Conservation (phyloP, 768 basidiomycete species). For the Austroboletus eburneus region DNA sequence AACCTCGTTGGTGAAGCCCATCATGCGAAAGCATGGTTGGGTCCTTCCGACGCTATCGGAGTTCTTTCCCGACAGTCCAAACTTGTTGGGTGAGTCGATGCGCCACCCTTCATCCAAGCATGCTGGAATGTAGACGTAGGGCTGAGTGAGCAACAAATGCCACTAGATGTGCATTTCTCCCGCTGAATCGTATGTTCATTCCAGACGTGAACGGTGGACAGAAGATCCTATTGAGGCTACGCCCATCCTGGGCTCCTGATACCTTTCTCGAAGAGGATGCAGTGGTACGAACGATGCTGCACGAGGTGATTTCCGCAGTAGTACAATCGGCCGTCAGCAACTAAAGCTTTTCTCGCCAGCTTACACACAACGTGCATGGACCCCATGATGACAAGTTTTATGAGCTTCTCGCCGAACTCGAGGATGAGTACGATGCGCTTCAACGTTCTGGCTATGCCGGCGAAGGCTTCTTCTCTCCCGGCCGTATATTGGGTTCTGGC, state of each 20-base stretch:
- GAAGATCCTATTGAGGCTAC: conserved; percentile 78
- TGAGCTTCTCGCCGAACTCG: conserved; percentile 63
- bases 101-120: too few species aligned
- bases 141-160: conserved; percentile 32
- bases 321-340: background rate
- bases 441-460: conserved; percentile 81
- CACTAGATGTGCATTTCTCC: background rate
- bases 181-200: conserved; percentile 1
- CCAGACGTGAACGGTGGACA: conserved; percentile 75
- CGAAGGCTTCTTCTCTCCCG: conserved; percentile 85
- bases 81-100: conserved; percentile 65
- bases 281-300: conserved; percentile 81
- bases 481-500: conserved; percentile 62
- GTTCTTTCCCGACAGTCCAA: conserved; percentile 76
- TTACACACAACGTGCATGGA: conserved; percentile 85
- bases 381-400: conserved; percentile 87
- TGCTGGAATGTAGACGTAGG: conserved; percentile 19
- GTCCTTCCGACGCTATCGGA: conserved; percentile 74
- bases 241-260: conserved; percentile 63
- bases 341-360: conserved; percentile 39
- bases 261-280: conserved; percentile 74
- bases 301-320: conserved; percentile 54
- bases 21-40: conserved; percentile 88
- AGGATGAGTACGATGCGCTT: conserved; percentile 82
- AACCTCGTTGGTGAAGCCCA: conserved; percentile 83